A percentile compares a stretch with the other conserved stretches of the same genome.
Conservation (phyloP, 2,329 filamentous ascomycete species). For the Penicillium paneum region DNA sequence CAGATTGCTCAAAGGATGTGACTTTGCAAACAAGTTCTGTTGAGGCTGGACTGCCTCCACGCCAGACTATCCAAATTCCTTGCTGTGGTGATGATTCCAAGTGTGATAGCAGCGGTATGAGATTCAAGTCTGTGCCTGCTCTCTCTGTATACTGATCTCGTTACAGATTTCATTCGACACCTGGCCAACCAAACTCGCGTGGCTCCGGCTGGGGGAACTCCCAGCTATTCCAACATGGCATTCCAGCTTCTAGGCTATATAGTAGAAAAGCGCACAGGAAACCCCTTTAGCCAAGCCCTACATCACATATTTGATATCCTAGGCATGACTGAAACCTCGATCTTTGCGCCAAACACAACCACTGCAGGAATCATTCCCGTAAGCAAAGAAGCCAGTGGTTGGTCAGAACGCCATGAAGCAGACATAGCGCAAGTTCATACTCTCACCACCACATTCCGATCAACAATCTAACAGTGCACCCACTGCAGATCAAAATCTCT, state of each 20-base stretch:
- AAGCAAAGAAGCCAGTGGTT: background rate
- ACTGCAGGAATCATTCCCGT: background rate
- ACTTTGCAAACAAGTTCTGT: background rate
- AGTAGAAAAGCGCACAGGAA: slow-evolving; percentile 25
- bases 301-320: background rate
- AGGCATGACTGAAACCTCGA: background rate
- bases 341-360: background rate
- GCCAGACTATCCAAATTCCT: background rate
- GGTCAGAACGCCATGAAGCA: background rate
- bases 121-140: too few species aligned
- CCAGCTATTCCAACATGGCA: slow-evolving; percentile 41
- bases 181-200: background rate
- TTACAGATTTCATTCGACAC: background rate
- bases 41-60: background rate
- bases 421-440: background rate
- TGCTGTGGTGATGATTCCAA: background rate
- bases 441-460: background rate
- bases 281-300: background rate
- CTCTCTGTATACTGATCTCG: background rate
- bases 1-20: background rate
- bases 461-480: background rate
- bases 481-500: background rate
- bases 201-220: slow-evolving; percentile 14
- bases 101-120: background rate
- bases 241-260: slow-evolving; percentile 40